phyloP scores from a whole-genome alignment of 2,329 filamentous ascomycete genomes.

The Trichoderma koningiopsis region DNA sequence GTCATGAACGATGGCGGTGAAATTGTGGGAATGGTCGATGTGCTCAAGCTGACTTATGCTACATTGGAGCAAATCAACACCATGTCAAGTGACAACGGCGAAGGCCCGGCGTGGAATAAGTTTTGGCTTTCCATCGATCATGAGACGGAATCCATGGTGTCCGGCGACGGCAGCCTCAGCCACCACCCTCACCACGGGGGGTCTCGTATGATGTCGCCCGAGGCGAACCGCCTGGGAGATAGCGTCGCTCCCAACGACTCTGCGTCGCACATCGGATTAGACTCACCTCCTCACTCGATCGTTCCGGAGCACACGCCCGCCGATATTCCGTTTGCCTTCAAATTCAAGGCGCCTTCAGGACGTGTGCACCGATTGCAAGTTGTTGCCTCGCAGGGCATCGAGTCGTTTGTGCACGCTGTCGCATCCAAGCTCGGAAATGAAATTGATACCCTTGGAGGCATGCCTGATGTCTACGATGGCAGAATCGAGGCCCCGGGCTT shows the following conservation, averaged over 20 bases:
- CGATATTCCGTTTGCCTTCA: constrained; percentile 90
- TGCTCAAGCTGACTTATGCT: constrained; percentile 96
- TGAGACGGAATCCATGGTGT: constrained; percentile 95
- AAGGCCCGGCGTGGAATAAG: constrained; percentile 98
- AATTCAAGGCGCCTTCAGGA: constrained; percentile 96
- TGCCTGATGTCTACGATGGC: constrained; percentile 76
- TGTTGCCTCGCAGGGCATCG: constrained; percentile 75
- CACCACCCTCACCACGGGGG: constrained; percentile 62
- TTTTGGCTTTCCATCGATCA: constrained; percentile 97
- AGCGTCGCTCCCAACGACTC: constrained; percentile 93
- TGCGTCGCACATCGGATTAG: constrained; percentile 84
- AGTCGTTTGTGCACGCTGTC: constrained; percentile 75
- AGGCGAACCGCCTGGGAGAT: constrained; percentile 72
- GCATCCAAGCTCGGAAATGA: constrained; percentile 83
- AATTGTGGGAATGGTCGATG: constrained; percentile 99
- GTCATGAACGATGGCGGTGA: constrained; percentile 98
- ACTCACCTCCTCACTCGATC: constrained; percentile 72
- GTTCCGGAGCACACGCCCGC: constrained; percentile 60
- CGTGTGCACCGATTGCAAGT: constrained; percentile 93
- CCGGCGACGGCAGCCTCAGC: constrained; percentile 78
- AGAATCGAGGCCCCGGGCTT: constrained; percentile 77
- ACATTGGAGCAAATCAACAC: constrained; percentile 97
- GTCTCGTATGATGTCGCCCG: constrained; percentile 78
- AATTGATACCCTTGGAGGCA: constrained; percentile 79
- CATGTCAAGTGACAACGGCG: constrained; percentile 83